Percentiles rank a stretch among this genome's conserved stretches.
Evolutionary conservation across 2,329 filamentous ascomycete species (phyloP).

Genomic region (Monosporascus cannonballus): DNA sequence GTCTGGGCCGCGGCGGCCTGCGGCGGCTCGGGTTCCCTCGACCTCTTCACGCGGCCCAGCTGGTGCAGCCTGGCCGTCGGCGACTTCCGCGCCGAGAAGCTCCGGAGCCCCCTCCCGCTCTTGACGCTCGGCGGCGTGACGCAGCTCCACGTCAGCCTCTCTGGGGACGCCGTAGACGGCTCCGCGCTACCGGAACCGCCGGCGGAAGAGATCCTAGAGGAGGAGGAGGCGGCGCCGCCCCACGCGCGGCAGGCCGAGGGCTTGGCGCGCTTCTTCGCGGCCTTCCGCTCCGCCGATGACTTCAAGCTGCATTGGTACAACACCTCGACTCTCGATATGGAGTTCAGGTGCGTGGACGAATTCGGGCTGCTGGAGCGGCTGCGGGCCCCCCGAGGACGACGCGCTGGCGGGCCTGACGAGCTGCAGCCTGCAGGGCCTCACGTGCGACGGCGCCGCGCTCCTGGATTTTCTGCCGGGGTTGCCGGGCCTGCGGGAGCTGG

Average conservation of each 20-base stretch:
- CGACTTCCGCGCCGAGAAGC: not conserved
- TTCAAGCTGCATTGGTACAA: not conserved
- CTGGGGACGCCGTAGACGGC: not conserved
- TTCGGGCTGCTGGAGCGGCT: not conserved
- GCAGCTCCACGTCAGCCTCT: not conserved
- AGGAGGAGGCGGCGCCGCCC: not conserved
- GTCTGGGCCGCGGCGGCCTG: not conserved
- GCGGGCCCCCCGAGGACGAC: not conserved
- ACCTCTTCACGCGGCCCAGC: not conserved
- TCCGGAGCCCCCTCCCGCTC: not conserved
- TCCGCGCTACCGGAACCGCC: not conserved
- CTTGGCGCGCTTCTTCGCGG: not conserved
- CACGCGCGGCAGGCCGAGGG: not conserved
- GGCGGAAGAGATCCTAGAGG: not conserved
- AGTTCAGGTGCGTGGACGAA: not conserved
- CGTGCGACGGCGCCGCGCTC: not conserved
- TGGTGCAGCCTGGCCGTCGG: not conserved
- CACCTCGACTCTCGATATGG: not conserved
- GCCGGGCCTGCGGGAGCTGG: not conserved
- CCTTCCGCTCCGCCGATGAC: not conserved
- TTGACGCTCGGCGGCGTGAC: not conserved
- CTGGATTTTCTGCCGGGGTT: not conserved
- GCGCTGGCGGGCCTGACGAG: not conserved
- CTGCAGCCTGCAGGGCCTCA: not conserved
- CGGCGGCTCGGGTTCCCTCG: not conserved